These are phyloP conservation scores for Magnusiomyces paraingens DNA, from an alignment of 1,139 yeast genomes.

Conservation along the genomic window DNA sequence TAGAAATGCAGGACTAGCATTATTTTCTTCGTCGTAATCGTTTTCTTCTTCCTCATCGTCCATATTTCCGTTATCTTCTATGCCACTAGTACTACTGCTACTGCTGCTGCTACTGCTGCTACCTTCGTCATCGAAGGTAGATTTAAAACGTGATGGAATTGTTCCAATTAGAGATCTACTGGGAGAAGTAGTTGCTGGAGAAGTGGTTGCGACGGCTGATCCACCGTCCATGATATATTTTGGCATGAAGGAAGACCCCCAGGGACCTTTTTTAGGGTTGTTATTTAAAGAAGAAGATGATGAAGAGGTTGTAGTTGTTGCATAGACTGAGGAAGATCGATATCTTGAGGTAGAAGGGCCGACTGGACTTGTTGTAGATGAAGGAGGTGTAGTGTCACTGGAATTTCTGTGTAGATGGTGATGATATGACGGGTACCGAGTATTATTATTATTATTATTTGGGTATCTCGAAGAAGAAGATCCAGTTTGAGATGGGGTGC, in stretches of 20 bases:
- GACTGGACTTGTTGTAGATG: too few species aligned
- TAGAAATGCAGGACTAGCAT: constrained; percentile 12
- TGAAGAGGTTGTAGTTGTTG: constrained; percentile 10
- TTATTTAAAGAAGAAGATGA: constrained; percentile 8
- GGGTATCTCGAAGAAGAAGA: too few species aligned
- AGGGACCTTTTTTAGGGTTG: constrained; percentile 10
- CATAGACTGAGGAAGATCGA: constrained; percentile 19
- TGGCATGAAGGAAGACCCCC: constrained; percentile 24
- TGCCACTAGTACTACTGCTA: neutral
- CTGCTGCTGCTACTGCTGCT: constrained; percentile 1
- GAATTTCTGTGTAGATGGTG: too few species aligned
- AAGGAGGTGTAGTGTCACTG: too few species aligned
- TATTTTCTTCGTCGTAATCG: constrained; percentile 18
- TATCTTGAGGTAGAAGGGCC: constrained; percentile 1
- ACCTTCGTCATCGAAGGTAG: constrained; percentile 11
- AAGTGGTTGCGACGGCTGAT: constrained; percentile 4
- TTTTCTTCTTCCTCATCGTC: neutral
- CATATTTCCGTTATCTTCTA: constrained; percentile 8
- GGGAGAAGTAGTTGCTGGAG: neutral
- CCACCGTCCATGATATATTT: constrained; percentile 7
- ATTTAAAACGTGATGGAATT: constrained; percentile 3
- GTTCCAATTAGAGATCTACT: constrained; percentile 3
- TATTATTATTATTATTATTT: too few species aligned
- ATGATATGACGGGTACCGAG: too few species aligned
- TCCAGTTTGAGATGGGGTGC: too few species aligned